A percentile compares a stretch with the other conserved stretches of the same genome.
Evolutionary conservation across 306 rosid genomes (phyloP).

Genomic region (Quercus cerris): DNA sequence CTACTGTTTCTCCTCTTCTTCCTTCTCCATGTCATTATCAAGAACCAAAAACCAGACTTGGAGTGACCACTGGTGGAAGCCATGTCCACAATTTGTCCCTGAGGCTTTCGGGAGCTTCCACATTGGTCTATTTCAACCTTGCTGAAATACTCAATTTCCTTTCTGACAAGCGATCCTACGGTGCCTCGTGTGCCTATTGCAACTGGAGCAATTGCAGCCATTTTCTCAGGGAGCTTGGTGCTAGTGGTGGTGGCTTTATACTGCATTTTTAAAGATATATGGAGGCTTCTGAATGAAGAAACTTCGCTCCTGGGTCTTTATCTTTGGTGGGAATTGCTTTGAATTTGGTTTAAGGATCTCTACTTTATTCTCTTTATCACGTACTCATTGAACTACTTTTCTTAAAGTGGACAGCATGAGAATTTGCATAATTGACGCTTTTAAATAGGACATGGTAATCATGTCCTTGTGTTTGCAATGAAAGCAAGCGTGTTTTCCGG

Average conservation of each 20-base stretch:
- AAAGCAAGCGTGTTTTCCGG: constrained; percentile 34
- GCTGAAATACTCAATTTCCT: constrained; percentile 73
- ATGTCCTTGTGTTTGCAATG: constrained; percentile 20
- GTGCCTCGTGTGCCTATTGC: constrained; percentile 87
- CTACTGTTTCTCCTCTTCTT: constrained; percentile 44
- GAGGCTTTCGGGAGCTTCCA: constrained; percentile 38
- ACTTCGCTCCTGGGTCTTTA: constrained; percentile 25
- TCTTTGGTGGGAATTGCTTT: constrained; percentile 34
- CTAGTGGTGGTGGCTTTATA: constrained; percentile 32
- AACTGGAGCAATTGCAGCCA: constrained; percentile 61
- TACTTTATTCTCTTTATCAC: constrained; percentile 22
- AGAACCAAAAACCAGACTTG: constrained; percentile 55
- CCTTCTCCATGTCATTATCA: constrained; percentile 57
- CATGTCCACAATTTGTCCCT: constrained; percentile 25
- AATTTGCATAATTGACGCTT: constrained; percentile 45
- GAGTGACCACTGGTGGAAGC: constrained; percentile 28
- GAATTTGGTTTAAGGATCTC: constrained; percentile 34
- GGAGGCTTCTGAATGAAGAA: constrained; percentile 51
- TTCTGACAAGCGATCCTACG: constrained; percentile 67
- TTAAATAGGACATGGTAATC: constrained; percentile 27
- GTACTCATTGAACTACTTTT: constrained; percentile 32
- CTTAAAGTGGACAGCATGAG: constrained; percentile 37
- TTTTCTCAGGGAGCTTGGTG: constrained; percentile 36
- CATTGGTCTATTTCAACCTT: constrained; percentile 55
- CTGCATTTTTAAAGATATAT: constrained; percentile 26